These are phyloP conservation scores for Pestalotiopsis sp. DNA, from an alignment of 2,329 filamentous ascomycete species.

Conservation along the genomic window DNA sequence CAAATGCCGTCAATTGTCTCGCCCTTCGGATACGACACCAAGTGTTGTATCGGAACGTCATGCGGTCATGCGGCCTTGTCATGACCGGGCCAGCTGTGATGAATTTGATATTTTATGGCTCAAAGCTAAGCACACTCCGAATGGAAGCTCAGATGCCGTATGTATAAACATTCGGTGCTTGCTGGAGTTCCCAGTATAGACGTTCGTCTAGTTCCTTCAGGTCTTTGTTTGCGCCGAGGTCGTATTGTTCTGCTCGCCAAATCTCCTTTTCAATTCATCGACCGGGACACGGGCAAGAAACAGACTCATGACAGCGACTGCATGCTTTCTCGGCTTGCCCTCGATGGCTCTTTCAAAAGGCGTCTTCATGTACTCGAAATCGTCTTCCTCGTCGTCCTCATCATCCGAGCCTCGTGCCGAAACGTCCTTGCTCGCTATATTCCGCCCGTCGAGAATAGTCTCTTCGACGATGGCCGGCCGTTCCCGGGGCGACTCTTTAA, in stretches of 20 bases:
- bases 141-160: background rate
- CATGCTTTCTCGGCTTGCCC: constrained; percentile 46
- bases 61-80: no score
- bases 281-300: constrained; percentile 60
- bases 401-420: constrained; percentile 35
- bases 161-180: background rate
- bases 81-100: background rate
- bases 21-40: no score
- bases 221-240: constrained; percentile 5
- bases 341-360: constrained; percentile 58
- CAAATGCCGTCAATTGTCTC: no score
- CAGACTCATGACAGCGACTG: constrained; percentile 59
- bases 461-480: constrained; percentile 43
- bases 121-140: background rate
- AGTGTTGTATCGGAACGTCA: no score
- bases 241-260: constrained; percentile 49
- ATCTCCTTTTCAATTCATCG: constrained; percentile 54
- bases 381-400: constrained; percentile 41
- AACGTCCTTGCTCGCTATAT: constrained; percentile 37
- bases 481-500: constrained; percentile 30
- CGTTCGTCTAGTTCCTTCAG: background rate
- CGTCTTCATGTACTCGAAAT: constrained; percentile 62
- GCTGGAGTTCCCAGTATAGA: background rate
- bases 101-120: background rate
- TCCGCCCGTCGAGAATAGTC: constrained; percentile 38